Evolutionary conservation across 352 stramenopile genomes (phyloP), one percentile per base, ranked within the genome.

Genomic region (Blastocystis sp.): DNA sequence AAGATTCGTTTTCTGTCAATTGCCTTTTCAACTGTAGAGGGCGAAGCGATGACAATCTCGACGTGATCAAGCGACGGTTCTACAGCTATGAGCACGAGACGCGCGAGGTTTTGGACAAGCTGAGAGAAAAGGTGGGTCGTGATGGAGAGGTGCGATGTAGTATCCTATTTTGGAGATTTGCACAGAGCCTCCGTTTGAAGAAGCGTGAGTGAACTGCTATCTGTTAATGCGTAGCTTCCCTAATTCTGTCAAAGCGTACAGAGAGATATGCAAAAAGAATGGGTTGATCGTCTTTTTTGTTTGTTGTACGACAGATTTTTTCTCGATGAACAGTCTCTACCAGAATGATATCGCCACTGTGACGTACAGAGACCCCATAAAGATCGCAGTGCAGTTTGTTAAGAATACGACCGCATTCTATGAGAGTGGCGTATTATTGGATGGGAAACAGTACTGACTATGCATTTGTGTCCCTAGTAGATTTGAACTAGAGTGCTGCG

Each of bases 51-150:
- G 73, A 84, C 50, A 84, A 84, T 26, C 47, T 84, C 0, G 73
- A 84, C 13, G 73, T 84, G 54, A 84, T 84, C 73, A 84, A 84
- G 56, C 59, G 53, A 37, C 73, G 73, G 2, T 84, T 84, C 73
- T 84, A 66, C 39, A 84, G 73, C 55, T 84, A 84, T 43, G 73
- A 84, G 1, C 73, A 84, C 26, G 73, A 84, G 39, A 84, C 73
- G 18, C 50, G 50, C 34, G 73, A 84, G 26, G 73, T 84, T 7
- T 34, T 84, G 29, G 53, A 84, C 26, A 39, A 64, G n/a, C 50
- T 84, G 15, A 34, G 50, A 37, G 50, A 84, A 41, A 63, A 84
- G 50, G 73, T 84, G 18, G 29, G 29, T 11, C 29, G 11, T 43
- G n/a, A 15, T 54, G 15, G 23, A 13, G 9, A 43, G 8, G 73